A percentile compares a stretch with the other conserved stretches of the same genome.
Conservation (phyloP, 179 eudicot genomes). For the Amaranthus tricolor region DNA sequence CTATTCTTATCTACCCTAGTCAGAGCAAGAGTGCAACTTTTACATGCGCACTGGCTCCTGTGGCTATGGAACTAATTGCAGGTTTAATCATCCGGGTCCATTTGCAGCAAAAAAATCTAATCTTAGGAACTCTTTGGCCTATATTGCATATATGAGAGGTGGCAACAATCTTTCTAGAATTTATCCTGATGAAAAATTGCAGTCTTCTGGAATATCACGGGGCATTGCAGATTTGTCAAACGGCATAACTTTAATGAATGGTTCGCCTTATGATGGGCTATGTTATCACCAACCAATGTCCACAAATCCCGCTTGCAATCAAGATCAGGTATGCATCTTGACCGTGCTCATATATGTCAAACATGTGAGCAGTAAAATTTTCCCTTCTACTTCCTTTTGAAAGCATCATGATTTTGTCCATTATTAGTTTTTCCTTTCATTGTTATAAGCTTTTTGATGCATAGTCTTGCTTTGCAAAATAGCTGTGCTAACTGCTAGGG, state of each 20-base stretch:
- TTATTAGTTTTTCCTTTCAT: not conserved
- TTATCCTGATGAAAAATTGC: conserved; percentile 19
- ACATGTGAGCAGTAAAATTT: not conserved
- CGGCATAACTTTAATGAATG: conserved; percentile 24
- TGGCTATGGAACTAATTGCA: conserved; percentile 42
- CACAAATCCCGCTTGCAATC: conserved; percentile 33
- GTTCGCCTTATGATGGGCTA: conserved; percentile 24
- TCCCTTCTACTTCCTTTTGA: not conserved
- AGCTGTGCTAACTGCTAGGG: not conserved
- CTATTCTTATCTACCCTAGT: conserved; percentile 18
- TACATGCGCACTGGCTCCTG: conserved; percentile 48
- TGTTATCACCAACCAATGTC: conserved; percentile 33
- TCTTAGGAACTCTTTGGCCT: conserved; percentile 20
- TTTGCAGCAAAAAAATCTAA: conserved; percentile 22
- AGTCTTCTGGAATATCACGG: conserved; percentile 23
- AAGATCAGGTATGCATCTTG: conserved; percentile 34
- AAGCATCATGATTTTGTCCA: not conserved
- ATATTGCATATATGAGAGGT: conserved; percentile 26
- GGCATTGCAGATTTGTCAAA: conserved; percentile 21
- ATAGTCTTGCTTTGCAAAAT: not conserved
- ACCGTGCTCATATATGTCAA: conserved; percentile 3
- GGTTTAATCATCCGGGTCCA: conserved; percentile 48
- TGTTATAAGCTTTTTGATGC: not conserved
- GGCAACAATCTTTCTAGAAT: conserved; percentile 23
- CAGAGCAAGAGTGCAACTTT: conserved; percentile 41